Percentiles rank a stretch among this genome's conserved stretches.
Conservation (phyloP, 2,329 filamentous ascomycete species). For the Pleurostoma richardsiae region DNA sequence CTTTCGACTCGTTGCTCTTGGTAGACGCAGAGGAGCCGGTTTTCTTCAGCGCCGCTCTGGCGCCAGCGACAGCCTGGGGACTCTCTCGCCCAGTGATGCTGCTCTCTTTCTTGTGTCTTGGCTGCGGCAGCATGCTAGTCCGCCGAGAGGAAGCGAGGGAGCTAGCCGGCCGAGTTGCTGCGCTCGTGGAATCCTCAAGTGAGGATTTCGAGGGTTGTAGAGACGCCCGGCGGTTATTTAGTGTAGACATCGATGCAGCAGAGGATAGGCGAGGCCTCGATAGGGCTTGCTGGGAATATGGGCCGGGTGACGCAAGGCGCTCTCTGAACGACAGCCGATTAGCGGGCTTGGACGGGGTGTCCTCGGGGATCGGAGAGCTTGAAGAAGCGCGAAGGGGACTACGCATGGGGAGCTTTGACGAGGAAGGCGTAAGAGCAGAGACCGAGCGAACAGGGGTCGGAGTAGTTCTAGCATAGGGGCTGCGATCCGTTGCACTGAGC, state of each 20-base stretch:
- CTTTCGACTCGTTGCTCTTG: slow-evolving; percentile 20
- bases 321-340: slow-evolving; percentile 49
- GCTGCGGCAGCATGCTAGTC: slow-evolving; percentile 48
- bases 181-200: not conserved
- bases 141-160: slow-evolving; percentile 49
- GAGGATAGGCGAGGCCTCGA: slow-evolving; percentile 37
- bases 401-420: slow-evolving; percentile 46
- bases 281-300: slow-evolving; percentile 39
- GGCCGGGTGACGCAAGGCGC: slow-evolving; percentile 42
- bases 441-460: slow-evolving; percentile 33
- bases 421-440: slow-evolving; percentile 36
- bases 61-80: slow-evolving; percentile 40
- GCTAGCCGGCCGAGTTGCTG: slow-evolving; percentile 44
- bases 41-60: slow-evolving; percentile 38
- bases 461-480: slow-evolving; percentile 45
- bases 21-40: slow-evolving; percentile 18
- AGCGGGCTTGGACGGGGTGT: slow-evolving; percentile 39
- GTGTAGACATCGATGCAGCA: slow-evolving; percentile 38
- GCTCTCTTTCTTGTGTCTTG: slow-evolving; percentile 16
- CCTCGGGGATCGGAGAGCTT: slow-evolving; percentile 40
- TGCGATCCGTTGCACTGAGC: slow-evolving; percentile 53
- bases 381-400: slow-evolving; percentile 43
- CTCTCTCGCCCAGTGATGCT: slow-evolving; percentile 34
- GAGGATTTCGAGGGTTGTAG: slow-evolving; percentile 2
- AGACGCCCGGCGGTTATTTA: slow-evolving; percentile 43